Percentiles rank a stretch among this genome's conserved stretches.
These are phyloP conservation scores for Cryptosporidium viatorum DNA, from an alignment of 169 alveolate genomes.

Conservation along the genomic window DNA sequence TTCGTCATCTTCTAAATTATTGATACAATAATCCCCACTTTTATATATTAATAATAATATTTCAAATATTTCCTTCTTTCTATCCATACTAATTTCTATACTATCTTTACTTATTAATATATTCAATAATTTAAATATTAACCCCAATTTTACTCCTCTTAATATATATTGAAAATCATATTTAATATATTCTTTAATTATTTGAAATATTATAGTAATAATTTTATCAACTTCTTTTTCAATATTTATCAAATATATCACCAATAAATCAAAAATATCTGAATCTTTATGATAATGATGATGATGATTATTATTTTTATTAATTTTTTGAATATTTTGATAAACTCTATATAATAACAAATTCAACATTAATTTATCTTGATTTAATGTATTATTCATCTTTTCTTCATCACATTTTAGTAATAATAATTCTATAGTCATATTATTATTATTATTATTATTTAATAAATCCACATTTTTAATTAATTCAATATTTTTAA, in stretches of 20 bases:
- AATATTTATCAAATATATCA: background rate
- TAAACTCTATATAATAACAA: slow-evolving; percentile 8
- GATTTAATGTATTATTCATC: background rate
- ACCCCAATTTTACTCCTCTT: slow-evolving; percentile 2
- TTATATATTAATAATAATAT: slow-evolving; percentile 9
- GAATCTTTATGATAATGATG: background rate
- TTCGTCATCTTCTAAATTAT: background rate
- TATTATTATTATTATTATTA: background rate
- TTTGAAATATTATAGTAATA: background rate
- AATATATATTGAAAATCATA: background rate
- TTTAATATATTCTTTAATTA: slow-evolving; percentile 26
- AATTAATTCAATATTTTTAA: background rate
- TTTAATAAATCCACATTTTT: background rate
- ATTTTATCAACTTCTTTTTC: background rate
- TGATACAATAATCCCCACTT: background rate
- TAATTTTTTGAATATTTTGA: background rate
- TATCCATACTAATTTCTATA: background rate
- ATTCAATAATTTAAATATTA: slow-evolving; percentile 44
- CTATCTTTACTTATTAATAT: background rate
- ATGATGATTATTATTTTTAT: background rate
- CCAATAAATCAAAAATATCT: slow-evolving; percentile 14
- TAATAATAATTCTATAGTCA: background rate
- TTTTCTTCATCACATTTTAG: background rate
- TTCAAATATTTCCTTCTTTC: slow-evolving; percentile 19
- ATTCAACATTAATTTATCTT: slow-evolving; percentile 1